phyloP scores from a whole-genome alignment of 1,284 basidiomycete species.

The Psilocybe mexicana region DNA sequence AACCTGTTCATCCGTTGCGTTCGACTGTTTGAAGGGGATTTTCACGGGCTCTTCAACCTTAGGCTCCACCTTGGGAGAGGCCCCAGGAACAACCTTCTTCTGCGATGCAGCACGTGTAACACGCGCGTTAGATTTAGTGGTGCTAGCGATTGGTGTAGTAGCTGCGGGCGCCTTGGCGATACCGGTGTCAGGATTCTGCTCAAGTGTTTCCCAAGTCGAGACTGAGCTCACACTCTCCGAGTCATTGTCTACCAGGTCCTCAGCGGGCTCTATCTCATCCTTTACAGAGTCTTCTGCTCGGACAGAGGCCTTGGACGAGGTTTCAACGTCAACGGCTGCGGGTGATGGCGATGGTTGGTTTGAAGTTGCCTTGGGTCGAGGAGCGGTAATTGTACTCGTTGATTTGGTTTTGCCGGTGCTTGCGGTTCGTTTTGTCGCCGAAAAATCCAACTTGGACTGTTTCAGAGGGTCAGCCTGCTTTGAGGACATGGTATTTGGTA shows the following conservation, averaged over 20 bases:
- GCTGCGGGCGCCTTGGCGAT: background rate
- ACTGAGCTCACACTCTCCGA: constrained; percentile 1
- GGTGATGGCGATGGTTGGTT: background rate
- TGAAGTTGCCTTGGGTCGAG: too few species aligned
- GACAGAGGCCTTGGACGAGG: background rate
- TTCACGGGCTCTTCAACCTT: constrained; percentile 18
- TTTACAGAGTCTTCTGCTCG: background rate
- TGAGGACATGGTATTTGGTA: background rate
- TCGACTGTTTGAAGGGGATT: constrained; percentile 10
- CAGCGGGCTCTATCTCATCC: background rate
- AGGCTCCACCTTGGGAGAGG: constrained; percentile 1
- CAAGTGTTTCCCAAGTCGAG: background rate
- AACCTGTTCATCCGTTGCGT: constrained; percentile 13
- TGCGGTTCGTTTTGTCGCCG: constrained; percentile 49
- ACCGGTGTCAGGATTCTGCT: background rate
- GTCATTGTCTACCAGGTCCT: background rate
- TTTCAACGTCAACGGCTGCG: background rate
- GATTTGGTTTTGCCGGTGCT: constrained; percentile 34
- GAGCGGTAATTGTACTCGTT: constrained; percentile 11
- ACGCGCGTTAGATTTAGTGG: background rate
- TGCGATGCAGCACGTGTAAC: background rate
- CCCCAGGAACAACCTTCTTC: background rate
- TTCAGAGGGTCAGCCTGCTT: constrained; percentile 24
- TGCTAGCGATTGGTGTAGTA: background rate
- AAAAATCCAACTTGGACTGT: constrained; percentile 51